Evolutionary conservation across 345 rosid genomes (phyloP).

Genomic region (Moricandia arvensis): DNA sequence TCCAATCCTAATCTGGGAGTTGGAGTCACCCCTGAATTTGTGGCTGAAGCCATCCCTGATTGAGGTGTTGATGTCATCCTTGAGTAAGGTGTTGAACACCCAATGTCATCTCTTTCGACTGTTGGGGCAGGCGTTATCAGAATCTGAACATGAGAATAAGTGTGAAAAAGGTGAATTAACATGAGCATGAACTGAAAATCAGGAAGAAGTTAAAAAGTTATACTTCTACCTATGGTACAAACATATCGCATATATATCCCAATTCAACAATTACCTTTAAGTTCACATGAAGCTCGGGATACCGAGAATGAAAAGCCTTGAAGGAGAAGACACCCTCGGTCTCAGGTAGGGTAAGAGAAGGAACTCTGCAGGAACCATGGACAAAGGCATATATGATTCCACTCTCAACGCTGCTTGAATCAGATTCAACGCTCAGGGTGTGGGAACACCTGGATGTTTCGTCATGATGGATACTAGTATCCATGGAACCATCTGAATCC

Average conservation of each 20-base stretch:
- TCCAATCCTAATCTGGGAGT: constrained; percentile 4
- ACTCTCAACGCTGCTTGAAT: constrained; percentile 19
- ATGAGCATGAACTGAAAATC: neutral
- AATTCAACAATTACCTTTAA: constrained; percentile 31
- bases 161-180: neutral
- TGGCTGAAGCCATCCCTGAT: constrained; percentile 12
- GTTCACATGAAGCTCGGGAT: constrained; percentile 40
- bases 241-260: neutral
- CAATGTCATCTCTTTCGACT: constrained; percentile 26
- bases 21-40: neutral
- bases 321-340: constrained; percentile 44
- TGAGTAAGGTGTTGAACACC: constrained; percentile 13
- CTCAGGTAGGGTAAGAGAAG: constrained; percentile 48
- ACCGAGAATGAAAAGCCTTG: constrained; percentile 47
- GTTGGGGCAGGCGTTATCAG: neutral
- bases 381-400: constrained; percentile 44
- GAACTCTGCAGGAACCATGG: constrained; percentile 50
- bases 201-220: neutral
- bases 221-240: neutral
- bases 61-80: constrained; percentile 4
- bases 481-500: constrained; percentile 46
- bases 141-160: constrained; percentile 16
- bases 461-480: constrained; percentile 49
- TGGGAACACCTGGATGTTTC: constrained; percentile 43
- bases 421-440: constrained; percentile 45